These are phyloP conservation scores for Clonostachys chloroleuca DNA, from an alignment of 2,329 filamentous ascomycete genomes.

Conservation along the genomic window DNA sequence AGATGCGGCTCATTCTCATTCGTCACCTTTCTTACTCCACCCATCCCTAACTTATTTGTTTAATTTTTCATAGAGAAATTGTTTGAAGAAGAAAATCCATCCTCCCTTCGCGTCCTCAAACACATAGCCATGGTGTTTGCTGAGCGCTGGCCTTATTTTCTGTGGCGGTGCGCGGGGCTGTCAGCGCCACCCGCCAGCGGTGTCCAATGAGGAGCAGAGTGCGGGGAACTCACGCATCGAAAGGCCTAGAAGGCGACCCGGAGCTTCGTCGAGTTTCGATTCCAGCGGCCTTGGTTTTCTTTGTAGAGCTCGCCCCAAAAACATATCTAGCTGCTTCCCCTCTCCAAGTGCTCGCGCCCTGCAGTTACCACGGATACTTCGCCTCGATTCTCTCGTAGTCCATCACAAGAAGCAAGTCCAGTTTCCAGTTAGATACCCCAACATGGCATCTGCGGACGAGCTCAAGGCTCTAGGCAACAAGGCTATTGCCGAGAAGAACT, in stretches of 20 bases:
- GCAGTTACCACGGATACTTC: slow-evolving; percentile 1
- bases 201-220: neutral
- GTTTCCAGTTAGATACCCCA: neutral
- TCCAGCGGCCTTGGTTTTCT: neutral
- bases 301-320: neutral
- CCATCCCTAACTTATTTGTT: too few species aligned
- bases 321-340: neutral
- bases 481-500: slow-evolving; percentile 97
- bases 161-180: too few species aligned
- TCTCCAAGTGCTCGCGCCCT: neutral
- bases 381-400: neutral
- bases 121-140: too few species aligned
- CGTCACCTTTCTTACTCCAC: too few species aligned
- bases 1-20: too few species aligned
- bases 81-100: too few species aligned
- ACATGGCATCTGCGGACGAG: slow-evolving; percentile 63
- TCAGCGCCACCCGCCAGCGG: neutral
- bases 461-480: slow-evolving; percentile 98
- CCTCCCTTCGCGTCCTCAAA: too few species aligned
- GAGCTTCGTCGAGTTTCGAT: neutral
- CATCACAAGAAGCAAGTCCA: neutral
- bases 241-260: slow-evolving; percentile 6
- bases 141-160: too few species aligned
- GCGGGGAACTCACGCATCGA: slow-evolving; percentile 3
- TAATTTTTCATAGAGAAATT: too few species aligned